These are phyloP conservation scores for Beauveria asiatica DNA, from an alignment of 2,329 filamentous ascomycete species.

Conservation along the genomic window DNA sequence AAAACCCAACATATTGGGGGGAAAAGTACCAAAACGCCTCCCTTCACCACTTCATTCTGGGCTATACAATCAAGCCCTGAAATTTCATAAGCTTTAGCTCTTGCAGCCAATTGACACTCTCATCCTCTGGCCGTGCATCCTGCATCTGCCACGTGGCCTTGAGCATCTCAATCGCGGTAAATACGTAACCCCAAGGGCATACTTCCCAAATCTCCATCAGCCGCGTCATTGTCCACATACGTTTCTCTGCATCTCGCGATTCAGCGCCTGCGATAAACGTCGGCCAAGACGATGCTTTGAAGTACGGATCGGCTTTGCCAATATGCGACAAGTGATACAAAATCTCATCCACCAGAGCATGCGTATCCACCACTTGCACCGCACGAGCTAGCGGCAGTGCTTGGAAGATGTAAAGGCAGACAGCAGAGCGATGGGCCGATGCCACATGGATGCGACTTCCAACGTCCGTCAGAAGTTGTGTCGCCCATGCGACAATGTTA, in stretches of 20 bases:
- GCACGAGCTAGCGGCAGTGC: conserved; percentile 30
- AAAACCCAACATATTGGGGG: not conserved
- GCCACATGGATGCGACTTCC: conserved; percentile 36
- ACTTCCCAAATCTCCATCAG: conserved; percentile 35
- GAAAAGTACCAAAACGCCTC: not conserved
- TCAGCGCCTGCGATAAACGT: conserved; percentile 50
- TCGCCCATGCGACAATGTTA: conserved; percentile 35
- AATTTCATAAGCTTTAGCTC: conserved; percentile 35
- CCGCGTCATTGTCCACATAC: conserved; percentile 43
- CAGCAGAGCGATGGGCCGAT: conserved; percentile 37
- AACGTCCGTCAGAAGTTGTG: conserved; percentile 30
- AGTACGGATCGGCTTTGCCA: conserved; percentile 39
- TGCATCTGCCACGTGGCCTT: conserved; percentile 38
- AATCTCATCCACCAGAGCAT: conserved; percentile 40
- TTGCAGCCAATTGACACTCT: conserved; percentile 32
- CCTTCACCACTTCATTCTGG: not conserved
- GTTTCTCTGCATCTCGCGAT: conserved; percentile 35
- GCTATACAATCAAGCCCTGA: conserved; percentile 38
- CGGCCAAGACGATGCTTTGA: conserved; percentile 54
- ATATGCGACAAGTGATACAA: conserved; percentile 42
- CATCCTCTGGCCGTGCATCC: conserved; percentile 20
- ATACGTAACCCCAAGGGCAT: conserved; percentile 43
- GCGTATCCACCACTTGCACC: conserved; percentile 30
- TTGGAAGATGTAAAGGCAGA: conserved; percentile 39
- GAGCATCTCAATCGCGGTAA: conserved; percentile 40